phyloP scores from a whole-genome alignment of 345 rosid genomes.

The Salix dunnii region DNA sequence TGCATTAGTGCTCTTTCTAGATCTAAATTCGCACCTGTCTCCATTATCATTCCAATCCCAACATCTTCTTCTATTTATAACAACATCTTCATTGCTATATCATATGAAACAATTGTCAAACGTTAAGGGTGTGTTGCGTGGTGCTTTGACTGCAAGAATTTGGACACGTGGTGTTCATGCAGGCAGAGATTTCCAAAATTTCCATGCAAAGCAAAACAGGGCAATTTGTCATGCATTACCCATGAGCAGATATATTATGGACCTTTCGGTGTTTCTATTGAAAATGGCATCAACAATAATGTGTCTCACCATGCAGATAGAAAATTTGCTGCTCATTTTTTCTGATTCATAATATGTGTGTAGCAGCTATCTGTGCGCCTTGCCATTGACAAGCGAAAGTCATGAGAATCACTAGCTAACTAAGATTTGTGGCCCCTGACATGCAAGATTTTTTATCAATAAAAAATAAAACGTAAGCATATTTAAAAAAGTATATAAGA shows the following conservation, averaged over 20 bases:
- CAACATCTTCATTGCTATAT: not conserved
- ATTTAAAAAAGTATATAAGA: no score
- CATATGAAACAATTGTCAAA: not conserved
- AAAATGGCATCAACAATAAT: no score
- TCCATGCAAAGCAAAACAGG: not conserved
- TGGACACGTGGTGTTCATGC: conserved; percentile 28
- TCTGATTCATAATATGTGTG: no score
- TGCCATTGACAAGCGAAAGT: no score
- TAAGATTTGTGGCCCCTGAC: no score
- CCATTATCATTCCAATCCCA: not conserved
- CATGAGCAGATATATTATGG: not conserved
- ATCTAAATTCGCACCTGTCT: not conserved
- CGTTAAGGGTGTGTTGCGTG: conserved; percentile 7
- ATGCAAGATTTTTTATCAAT: no score
- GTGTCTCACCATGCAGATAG: no score
- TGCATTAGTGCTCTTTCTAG: not conserved
- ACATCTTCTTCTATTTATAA: not conserved
- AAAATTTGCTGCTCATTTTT: no score
- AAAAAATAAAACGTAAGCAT: no score
- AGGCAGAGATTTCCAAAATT: conserved; percentile 6
- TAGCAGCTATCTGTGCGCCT: no score
- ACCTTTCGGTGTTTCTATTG: no score
- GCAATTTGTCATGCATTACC: not conserved
- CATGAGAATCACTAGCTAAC: no score
- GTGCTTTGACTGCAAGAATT: not conserved